A percentile compares a stretch with the other conserved stretches of the same genome.
These are phyloP conservation scores for Pouteria glomerata DNA, from an alignment of 148 eudicot species.

Conservation along the genomic window DNA sequence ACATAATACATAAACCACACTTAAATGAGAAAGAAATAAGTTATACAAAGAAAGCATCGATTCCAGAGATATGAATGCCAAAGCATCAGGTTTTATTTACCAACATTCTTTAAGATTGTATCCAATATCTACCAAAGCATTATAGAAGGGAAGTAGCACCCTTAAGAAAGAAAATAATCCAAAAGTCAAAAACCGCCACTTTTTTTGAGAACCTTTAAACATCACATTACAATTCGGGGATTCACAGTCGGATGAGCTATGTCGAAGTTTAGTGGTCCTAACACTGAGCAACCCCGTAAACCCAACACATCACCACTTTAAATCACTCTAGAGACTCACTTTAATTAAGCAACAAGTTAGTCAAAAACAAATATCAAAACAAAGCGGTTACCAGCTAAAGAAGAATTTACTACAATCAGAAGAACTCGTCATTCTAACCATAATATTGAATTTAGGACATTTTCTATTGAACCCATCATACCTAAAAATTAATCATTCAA, in stretches of 20 bases:
- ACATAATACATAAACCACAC: no score
- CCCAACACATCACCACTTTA: background rate
- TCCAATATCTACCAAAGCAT: background rate
- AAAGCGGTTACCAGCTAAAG: constrained; percentile 1
- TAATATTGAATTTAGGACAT: background rate
- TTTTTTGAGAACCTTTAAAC: no score
- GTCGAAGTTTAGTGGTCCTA: no score
- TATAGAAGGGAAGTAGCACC: background rate
- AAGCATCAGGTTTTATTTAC: background rate
- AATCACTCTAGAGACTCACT: background rate
- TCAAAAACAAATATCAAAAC: background rate
- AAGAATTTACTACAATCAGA: background rate
- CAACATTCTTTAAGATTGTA: background rate
- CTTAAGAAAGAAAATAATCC: background rate
- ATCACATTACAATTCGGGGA: no score
- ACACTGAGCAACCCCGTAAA: no score
- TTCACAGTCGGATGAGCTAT: no score
- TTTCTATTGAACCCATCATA: background rate
- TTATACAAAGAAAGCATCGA: background rate
- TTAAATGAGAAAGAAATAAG: no score
- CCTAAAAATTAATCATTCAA: background rate
- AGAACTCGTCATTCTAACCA: background rate
- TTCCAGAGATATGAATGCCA: background rate
- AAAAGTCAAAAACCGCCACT: no score
- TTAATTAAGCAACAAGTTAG: background rate